phyloP scores from a whole-genome alignment of 768 basidiomycete genomes.

The Calocybe gangraenosa region DNA sequence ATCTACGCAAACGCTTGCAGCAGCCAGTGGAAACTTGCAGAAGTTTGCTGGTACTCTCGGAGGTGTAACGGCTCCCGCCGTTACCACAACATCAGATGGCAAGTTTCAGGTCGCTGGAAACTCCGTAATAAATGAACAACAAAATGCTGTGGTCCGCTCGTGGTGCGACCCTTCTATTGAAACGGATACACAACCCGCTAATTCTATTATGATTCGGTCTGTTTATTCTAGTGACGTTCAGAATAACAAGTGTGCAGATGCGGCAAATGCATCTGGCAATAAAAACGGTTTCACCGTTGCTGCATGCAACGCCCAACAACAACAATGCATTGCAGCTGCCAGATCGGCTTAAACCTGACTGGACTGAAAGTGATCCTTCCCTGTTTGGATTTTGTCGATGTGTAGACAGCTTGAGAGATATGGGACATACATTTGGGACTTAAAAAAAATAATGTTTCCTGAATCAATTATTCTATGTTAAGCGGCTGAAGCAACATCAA shows the following conservation, averaged over 20 bases:
- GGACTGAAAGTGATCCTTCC: too few species aligned
- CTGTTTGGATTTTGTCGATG: too few species aligned
- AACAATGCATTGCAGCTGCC: constrained; percentile 31
- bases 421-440: too few species aligned
- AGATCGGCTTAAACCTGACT: constrained; percentile 7
- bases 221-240: constrained; percentile 40
- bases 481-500: too few species aligned
- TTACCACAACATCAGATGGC: constrained; percentile 34
- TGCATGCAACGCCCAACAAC: constrained; percentile 42
- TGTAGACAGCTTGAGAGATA: too few species aligned
- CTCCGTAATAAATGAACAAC: constrained; percentile 38
- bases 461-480: too few species aligned
- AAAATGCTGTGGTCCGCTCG: constrained; percentile 43
- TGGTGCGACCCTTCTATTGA: constrained; percentile 27
- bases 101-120: constrained; percentile 49
- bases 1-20: constrained; percentile 14
- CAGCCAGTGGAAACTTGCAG: constrained; percentile 35
- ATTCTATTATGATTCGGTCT: background rate
- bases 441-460: too few species aligned
- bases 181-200: background rate
- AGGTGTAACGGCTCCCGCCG: constrained; percentile 41
- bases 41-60: constrained; percentile 46
- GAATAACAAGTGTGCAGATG: constrained; percentile 56
- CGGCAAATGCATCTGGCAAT: constrained; percentile 49
- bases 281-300: constrained; percentile 41